phyloP scores from a whole-genome alignment of 768 basidiomycete genomes.

The Termitomyces sp. region DNA sequence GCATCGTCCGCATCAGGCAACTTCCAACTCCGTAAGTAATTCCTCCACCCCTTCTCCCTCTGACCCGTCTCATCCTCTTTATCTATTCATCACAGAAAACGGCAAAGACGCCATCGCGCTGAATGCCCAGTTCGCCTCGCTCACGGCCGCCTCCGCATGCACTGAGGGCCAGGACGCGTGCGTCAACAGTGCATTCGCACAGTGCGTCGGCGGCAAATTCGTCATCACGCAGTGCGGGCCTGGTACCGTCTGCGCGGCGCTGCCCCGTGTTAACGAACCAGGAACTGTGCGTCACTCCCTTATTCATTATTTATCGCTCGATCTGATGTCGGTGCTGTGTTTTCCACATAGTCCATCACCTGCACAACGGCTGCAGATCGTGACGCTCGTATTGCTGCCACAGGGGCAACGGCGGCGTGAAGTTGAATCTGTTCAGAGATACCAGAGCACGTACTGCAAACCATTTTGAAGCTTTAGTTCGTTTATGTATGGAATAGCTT shows the following conservation, averaged over 20 bases:
- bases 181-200: conserved; percentile 17
- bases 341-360: conserved; percentile 9
- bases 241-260: conserved; percentile 22
- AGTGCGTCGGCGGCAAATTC: conserved; percentile 19
- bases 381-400: conserved; percentile 16
- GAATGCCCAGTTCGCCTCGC: conserved; percentile 19
- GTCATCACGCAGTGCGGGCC: conserved; percentile 21
- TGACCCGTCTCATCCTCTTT: too few relatives aligned
- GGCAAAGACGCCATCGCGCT: conserved; percentile 15
- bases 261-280: conserved; percentile 22
- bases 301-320: not conserved
- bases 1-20: not conserved
- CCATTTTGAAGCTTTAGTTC: too few relatives aligned
- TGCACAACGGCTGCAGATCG: conserved; percentile 13
- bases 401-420: conserved; percentile 8
- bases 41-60: not conserved
- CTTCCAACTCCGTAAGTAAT: conserved; percentile 9
- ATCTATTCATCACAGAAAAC: conserved; percentile 6
- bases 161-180: conserved; percentile 16
- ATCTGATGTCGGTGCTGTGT: not conserved
- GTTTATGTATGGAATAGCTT: too few relatives aligned
- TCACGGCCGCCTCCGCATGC: conserved; percentile 20
- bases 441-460: too few relatives aligned
- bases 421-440: not conserved
- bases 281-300: conserved; percentile 17